A percentile compares a stretch with the other conserved stretches of the same genome.
Evolutionary conservation across 805 yeast genomes (phyloP).

Genomic region (Kodamaea jinghongensis): DNA sequence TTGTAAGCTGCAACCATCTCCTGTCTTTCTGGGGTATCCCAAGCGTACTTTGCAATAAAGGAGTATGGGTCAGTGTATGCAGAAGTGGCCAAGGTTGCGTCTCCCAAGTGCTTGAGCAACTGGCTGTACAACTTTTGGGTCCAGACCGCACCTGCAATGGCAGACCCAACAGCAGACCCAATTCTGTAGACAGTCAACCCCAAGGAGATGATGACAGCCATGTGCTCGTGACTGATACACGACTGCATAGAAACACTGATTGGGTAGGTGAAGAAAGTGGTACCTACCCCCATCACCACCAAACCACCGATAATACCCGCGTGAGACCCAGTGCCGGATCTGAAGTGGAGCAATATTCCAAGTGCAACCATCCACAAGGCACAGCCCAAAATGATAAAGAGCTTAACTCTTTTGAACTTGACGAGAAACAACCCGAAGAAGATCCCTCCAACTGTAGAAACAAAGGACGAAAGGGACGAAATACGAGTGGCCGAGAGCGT

Average conservation of each 20-base stretch:
- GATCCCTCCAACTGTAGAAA: conserved; percentile 15
- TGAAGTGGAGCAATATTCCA: conserved; percentile 22
- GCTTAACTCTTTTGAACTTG: conserved; percentile 17
- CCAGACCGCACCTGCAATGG: conserved; percentile 22
- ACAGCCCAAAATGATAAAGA: conserved; percentile 23
- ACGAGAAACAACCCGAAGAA: conserved; percentile 16
- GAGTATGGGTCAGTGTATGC: conserved; percentile 12
- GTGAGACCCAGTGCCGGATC: conserved; percentile 17
- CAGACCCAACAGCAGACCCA: conserved; percentile 20
- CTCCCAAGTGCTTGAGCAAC: conserved; percentile 51
- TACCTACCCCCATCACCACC: conserved; percentile 19
- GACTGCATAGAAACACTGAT: conserved; percentile 17
- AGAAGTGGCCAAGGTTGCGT: conserved; percentile 6
- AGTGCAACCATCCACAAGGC: conserved; percentile 24
- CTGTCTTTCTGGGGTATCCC: conserved; percentile 12
- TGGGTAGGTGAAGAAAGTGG: conserved; percentile 19
- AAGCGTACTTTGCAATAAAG: conserved; percentile 8
- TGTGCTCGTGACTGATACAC: conserved; percentile 17
- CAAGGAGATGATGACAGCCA: conserved; percentile 17
- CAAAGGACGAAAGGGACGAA: conserved; percentile 14
- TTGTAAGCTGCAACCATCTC: conserved; percentile 10
- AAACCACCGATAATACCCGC: conserved; percentile 20
- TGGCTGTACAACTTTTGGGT: conserved; percentile 12
- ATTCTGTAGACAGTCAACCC: conserved; percentile 16
- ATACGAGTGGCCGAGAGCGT: conserved; percentile 17